Evolutionary conservation across 108 stramenopile genomes (phyloP).

Genomic region (Skeletonema costatum): DNA sequence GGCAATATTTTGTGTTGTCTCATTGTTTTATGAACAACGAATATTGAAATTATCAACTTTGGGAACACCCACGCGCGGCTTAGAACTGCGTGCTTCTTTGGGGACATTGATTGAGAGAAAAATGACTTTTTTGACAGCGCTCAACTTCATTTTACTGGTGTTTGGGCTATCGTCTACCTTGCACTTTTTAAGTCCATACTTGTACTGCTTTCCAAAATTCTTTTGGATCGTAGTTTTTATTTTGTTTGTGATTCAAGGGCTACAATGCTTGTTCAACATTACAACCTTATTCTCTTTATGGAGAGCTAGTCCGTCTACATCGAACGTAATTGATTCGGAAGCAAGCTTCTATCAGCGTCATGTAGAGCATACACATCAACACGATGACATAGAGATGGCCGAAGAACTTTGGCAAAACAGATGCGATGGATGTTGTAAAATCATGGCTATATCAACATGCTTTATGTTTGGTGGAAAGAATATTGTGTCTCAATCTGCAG

Average conservation of each 20-base stretch:
- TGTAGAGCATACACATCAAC: constrained; percentile 15
- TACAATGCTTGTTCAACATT: constrained; percentile 24
- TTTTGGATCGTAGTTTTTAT: constrained; percentile 30
- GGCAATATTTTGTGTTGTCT: constrained; percentile 21
- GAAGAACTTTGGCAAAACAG: constrained; percentile 77
- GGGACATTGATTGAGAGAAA: constrained; percentile 29
- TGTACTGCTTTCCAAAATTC: constrained; percentile 14
- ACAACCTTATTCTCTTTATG: constrained; percentile 23
- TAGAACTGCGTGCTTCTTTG: constrained; percentile 19
- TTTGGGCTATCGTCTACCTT: constrained; percentile 1
- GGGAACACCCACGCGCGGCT: constrained; percentile 36
- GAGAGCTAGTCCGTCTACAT: background rate
- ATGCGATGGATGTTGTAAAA: constrained; percentile 71
- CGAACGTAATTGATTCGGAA: background rate
- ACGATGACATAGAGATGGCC: constrained; percentile 35
- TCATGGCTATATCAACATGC: constrained; percentile 70
- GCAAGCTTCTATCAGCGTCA: constrained; percentile 25
- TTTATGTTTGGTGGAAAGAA: constrained; percentile 87
- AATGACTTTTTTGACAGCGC: constrained; percentile 27
- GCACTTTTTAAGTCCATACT: background rate
- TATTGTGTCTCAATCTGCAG: constrained; percentile 44
- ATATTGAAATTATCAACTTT: constrained; percentile 33
- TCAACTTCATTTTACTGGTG: constrained; percentile 9
- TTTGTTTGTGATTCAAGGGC: constrained; percentile 5
- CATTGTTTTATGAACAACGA: constrained; percentile 27